A percentile compares a stretch with the other conserved stretches of the same genome.
Conservation (phyloP, 345 rosid genomes). For the Populus simonii region DNA sequence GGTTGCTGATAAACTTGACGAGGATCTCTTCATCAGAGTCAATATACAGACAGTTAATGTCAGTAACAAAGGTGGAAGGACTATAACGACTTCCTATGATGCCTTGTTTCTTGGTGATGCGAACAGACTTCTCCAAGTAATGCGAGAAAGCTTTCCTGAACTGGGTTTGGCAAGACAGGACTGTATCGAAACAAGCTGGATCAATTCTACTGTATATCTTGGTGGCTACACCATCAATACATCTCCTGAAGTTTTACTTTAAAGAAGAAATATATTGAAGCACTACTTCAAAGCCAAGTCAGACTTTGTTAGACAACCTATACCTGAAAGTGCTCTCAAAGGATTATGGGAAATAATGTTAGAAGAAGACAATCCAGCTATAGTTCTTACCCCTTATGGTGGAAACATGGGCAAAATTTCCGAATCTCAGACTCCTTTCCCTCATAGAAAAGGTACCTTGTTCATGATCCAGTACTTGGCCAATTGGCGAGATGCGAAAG, state of each 20-base stretch:
- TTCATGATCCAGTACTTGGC: conserved; percentile 9
- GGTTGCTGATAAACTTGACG: conserved; percentile 7
- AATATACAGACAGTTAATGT: conserved; percentile 4
- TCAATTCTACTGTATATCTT: background rate
- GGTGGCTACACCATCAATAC: conserved; percentile 8
- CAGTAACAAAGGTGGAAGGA: background rate
- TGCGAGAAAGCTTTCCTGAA: conserved; percentile 27
- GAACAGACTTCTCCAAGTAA: conserved; percentile 17
- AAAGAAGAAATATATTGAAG: conserved; percentile 4
- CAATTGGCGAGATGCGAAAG: conserved; percentile 15
- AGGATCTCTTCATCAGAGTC: conserved; percentile 56
- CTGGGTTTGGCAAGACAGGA: conserved; percentile 20
- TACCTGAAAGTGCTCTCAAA: conserved; percentile 1
- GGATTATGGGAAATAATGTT: conserved; percentile 5
- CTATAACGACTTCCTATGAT: conserved; percentile 2
- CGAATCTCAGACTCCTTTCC: conserved; percentile 15
- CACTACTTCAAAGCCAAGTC: conserved; percentile 33
- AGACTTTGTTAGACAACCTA: conserved; percentile 23
- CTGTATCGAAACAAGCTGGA: conserved; percentile 34
- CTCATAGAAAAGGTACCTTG: conserved; percentile 11
- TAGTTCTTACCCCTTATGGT: conserved; percentile 16
- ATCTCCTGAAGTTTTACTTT: conserved; percentile 21
- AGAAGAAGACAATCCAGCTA: background rate
- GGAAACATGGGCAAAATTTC: conserved; percentile 19
- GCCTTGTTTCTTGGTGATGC: conserved; percentile 16